phyloP scores from a whole-genome alignment of 164 flowering plant species.

The Berberis thunbergii region DNA sequence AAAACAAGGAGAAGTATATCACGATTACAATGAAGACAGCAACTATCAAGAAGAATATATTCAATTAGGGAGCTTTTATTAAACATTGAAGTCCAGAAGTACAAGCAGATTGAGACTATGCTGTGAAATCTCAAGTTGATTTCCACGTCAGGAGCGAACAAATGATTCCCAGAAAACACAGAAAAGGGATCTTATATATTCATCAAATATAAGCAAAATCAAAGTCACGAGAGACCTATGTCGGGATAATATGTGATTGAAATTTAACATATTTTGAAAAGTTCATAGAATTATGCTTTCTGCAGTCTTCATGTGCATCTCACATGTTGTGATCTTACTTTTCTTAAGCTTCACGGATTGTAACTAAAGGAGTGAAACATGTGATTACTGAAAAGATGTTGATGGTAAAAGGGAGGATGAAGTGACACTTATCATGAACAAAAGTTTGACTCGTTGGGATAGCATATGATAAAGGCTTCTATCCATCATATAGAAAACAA shows the following conservation, averaged over 20 bases:
- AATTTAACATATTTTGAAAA: background rate
- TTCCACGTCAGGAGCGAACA: too few relatives aligned
- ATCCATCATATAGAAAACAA: slow-evolving; percentile 7
- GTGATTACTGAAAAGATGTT: slow-evolving; percentile 27
- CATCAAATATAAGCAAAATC: background rate
- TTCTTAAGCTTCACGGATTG: slow-evolving; percentile 17
- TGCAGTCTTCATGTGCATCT: slow-evolving; percentile 18
- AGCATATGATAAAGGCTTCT: slow-evolving; percentile 7
- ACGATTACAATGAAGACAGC: background rate
- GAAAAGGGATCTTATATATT: background rate
- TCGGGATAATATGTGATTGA: slow-evolving; percentile 1
- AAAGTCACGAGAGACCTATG: background rate
- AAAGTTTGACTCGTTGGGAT: slow-evolving; percentile 8
- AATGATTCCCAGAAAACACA: background rate
- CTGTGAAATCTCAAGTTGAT: too few relatives aligned
- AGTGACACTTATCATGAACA: slow-evolving; percentile 8
- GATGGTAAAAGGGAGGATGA: background rate
- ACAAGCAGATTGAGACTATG: too few relatives aligned
- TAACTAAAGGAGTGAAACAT: slow-evolving; percentile 19
- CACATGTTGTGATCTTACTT: slow-evolving; percentile 17
- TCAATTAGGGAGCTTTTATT: background rate
- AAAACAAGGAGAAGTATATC: background rate
- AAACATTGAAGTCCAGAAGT: background rate
- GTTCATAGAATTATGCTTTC: slow-evolving; percentile 10
- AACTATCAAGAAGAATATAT: background rate